A percentile compares a stretch with the other conserved stretches of the same genome.
Evolutionary conservation across 371 early-diverging fungal genomes (phyloP).

Genomic region (Mycotypha africana): DNA sequence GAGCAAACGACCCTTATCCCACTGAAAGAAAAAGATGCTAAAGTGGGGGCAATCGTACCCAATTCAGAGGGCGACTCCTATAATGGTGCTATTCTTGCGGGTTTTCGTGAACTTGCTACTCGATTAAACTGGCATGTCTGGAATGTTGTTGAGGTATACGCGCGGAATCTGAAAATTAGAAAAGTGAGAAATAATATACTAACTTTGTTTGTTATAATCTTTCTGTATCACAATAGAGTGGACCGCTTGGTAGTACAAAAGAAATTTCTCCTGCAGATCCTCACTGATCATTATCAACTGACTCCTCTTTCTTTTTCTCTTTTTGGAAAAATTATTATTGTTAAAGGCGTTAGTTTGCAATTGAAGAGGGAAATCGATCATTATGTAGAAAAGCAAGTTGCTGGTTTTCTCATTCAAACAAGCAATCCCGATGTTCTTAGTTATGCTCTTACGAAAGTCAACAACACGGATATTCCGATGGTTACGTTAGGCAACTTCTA

Average conservation of each 20-base stretch:
- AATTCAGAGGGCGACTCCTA: conserved; percentile 24
- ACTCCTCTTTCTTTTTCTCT: too few relatives aligned
- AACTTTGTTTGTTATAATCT: too few relatives aligned
- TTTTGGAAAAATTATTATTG: too few relatives aligned
- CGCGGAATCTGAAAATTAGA: too few relatives aligned
- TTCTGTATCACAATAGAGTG: too few relatives aligned
- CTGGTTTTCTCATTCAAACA: conserved; percentile 16
- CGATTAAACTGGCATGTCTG: conserved; percentile 24
- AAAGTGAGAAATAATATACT: too few relatives aligned
- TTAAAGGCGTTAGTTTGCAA: too few relatives aligned
- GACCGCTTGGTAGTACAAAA: too few relatives aligned
- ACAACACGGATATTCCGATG: conserved; percentile 1
- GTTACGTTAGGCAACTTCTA: conserved; percentile 14
- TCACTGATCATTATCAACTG: too few relatives aligned
- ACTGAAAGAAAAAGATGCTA: conserved; percentile 7
- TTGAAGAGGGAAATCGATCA: conserved; percentile 1
- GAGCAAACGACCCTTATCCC: conserved; percentile 27
- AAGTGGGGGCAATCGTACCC: conserved; percentile 14
- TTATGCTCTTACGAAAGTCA: conserved; percentile 1
- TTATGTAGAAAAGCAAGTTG: background rate
- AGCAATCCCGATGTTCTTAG: conserved; percentile 9
- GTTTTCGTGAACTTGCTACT: conserved; percentile 13
- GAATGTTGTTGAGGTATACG: conserved; percentile 16
- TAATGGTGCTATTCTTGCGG: conserved; percentile 16
- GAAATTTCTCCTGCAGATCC: too few relatives aligned